Evolutionary conservation across 176 grass and related monocot species (phyloP).

Genomic region (Pharus latifolius): DNA sequence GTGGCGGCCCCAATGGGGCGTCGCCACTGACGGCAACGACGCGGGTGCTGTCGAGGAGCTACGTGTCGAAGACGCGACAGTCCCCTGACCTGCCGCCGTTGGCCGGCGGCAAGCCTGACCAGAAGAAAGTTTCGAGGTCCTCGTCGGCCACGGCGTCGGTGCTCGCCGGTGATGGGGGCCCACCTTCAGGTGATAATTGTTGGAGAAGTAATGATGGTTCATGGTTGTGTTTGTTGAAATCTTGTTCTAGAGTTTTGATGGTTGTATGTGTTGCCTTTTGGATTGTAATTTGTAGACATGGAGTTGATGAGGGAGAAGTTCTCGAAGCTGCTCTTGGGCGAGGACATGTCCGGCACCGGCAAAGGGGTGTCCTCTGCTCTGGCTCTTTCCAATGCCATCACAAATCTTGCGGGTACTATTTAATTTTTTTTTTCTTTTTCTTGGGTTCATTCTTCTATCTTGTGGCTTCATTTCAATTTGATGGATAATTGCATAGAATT

Average conservation of each 20-base stretch:
- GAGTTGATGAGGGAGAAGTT: slow-evolving; percentile 74
- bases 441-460: neutral
- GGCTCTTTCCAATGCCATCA: slow-evolving; percentile 74
- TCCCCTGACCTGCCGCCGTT: slow-evolving; percentile 17
- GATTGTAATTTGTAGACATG: slow-evolving; percentile 32
- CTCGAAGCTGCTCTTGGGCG: slow-evolving; percentile 66
- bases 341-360: slow-evolving; percentile 85
- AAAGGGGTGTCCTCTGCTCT: slow-evolving; percentile 81
- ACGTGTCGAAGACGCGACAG: slow-evolving; percentile 26
- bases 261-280: neutral
- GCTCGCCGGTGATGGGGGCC: slow-evolving; percentile 10
- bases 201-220: neutral
- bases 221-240: neutral
- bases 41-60: slow-evolving; percentile 28
- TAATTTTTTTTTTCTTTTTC: neutral
- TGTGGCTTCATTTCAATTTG: too few relatives aligned
- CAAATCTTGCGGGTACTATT: slow-evolving; percentile 64
- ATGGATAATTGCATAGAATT: too few relatives aligned
- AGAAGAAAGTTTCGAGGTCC: neutral
- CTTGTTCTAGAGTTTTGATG: neutral
- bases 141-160: neutral
- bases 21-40: too few relatives aligned
- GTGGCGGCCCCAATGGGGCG: neutral
- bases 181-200: slow-evolving; percentile 27
- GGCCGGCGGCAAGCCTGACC: slow-evolving; percentile 26